Conservation (phyloP, 1,284 basidiomycete genomes). For the Coniferiporia weirii region DNA sequence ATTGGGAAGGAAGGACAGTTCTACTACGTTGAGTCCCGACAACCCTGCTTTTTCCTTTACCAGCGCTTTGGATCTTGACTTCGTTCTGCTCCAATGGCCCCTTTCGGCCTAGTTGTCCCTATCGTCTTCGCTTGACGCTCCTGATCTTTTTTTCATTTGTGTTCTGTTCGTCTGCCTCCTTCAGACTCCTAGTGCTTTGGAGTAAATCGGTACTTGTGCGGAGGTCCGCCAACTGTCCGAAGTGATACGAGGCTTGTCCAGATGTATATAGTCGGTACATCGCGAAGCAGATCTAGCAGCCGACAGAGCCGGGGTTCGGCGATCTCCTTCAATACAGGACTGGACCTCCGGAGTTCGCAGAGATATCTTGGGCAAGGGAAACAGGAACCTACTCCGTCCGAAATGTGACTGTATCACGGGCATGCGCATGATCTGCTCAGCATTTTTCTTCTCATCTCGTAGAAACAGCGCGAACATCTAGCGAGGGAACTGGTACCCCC, state of each 20-base stretch:
- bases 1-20: too few species aligned
- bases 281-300: not conserved
- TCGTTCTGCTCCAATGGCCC: not conserved
- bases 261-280: not conserved
- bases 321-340: too few species aligned
- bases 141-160: not conserved
- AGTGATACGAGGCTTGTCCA: not conserved
- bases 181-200: not conserved
- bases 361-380: too few species aligned
- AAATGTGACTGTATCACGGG: too few species aligned
- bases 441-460: too few species aligned
- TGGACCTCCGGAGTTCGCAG: too few species aligned
- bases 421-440: too few species aligned
- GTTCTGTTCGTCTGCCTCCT: not conserved
- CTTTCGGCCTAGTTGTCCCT: not conserved
- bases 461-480: too few species aligned
- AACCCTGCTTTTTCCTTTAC: not conserved
- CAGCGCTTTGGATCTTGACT: not conserved
- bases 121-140: not conserved
- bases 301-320: too few species aligned
- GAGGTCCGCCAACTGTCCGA: not conserved
- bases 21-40: not conserved
- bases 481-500: too few species aligned
- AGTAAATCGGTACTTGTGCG: not conserved
- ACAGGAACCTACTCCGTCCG: too few species aligned